Evolutionary conservation across 106 monocot species (phyloP), one percentile per base, ranked within the genome.

Genomic region (Agapanthus africanus): DNA sequence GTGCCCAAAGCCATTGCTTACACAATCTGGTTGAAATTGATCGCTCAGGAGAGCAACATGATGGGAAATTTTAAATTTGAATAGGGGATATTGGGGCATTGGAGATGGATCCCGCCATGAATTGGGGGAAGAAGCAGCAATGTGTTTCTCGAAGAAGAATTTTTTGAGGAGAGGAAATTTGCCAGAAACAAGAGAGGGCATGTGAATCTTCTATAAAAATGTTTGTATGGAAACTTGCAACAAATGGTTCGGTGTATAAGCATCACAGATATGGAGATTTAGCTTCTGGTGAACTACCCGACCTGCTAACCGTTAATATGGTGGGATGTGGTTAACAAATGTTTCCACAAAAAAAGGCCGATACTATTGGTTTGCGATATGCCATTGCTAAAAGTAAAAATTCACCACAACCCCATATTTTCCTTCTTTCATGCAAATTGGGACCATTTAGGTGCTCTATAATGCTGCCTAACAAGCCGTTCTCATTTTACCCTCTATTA

Each of bases 1-100:
- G 67, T 18, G 49, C 69, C 22, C 50, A 88, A 23, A 9, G 63
- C 28, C 42, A 66, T 40, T 66, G 38, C 51, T 16, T 81, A 37
- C n/a, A n/a, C n/a, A 14, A 21, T 15, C 41, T 37, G 30, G 2
- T 33, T 11, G 32, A 11, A 26, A 18, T n/a, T 37, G 41, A 59
- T 33, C 19, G 18, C 36, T 6, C 13, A 14, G n/a, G 11, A 69
- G 22, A 60, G 37, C 37, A 10, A 46, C 33, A 34, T 19, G 32
- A 68, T 49, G 31, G 41, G 50, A 35, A 35, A 34, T 33, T 50
- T 31, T 44, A 4, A 14, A 44, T 25, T 65, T 21, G 5, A 66
- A 39, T 19, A 8, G 65, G 66, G 39, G 23, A 28, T 21, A 33
- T 27, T 50, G 4, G 68, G 33, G 68, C 46, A 49, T 19, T 31